Conservation (phyloP, 2,329 filamentous ascomycete genomes). For the Aquanectria penicillioides region DNA sequence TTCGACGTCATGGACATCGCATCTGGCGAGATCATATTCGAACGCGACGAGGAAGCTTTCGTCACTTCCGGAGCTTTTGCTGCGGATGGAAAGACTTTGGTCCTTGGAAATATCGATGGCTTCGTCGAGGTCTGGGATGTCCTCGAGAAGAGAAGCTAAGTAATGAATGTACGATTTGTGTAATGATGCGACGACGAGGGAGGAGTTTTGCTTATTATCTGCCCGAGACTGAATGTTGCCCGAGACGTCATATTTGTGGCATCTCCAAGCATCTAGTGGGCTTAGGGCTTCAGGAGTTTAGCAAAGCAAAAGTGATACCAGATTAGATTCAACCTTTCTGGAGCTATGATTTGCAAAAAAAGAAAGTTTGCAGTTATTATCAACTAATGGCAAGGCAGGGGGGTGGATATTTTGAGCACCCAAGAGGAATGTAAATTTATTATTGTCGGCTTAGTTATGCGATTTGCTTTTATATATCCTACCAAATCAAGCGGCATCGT, state of each 20-base stretch:
- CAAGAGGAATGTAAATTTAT: no score
- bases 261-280: no score
- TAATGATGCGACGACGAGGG: neutral
- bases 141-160: slow-evolving; percentile 27
- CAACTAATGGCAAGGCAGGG: slow-evolving; percentile 20
- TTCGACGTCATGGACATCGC: slow-evolving; percentile 53
- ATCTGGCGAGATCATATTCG: slow-evolving; percentile 46
- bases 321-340: slow-evolving; percentile 6
- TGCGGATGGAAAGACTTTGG: slow-evolving; percentile 41
- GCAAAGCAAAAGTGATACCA: neutral
- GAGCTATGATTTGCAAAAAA: no score
- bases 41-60: slow-evolving; percentile 35
- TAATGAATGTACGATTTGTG: neutral
- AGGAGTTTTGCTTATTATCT: neutral
- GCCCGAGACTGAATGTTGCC: no score
- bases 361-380: slow-evolving; percentile 2
- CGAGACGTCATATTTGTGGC: no score
- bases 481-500: no score
- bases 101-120: slow-evolving; percentile 49
- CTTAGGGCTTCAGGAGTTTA: neutral
- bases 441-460: no score
- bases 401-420: no score
- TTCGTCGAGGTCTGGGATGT: slow-evolving; percentile 48
- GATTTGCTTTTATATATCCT: no score
- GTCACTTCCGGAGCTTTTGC: slow-evolving; percentile 51